Percentiles rank a stretch among this genome's conserved stretches.
Conservation (phyloP, 768 basidiomycete species). For the Trametes meyenii region DNA sequence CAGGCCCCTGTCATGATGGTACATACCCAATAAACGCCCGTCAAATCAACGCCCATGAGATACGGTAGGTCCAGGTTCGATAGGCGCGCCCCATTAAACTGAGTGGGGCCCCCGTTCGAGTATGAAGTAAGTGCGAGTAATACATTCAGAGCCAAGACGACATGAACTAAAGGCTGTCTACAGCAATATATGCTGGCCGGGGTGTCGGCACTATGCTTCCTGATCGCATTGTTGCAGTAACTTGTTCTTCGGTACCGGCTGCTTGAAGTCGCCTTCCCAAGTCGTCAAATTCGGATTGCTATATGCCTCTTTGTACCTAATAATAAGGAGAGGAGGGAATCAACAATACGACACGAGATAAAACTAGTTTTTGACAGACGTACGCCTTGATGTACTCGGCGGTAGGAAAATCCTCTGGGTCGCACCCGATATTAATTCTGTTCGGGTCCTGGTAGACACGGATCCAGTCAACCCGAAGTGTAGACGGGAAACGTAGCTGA, state of each 20-base stretch:
- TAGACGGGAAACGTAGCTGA: constrained; percentile 52
- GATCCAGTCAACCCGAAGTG: constrained; percentile 80
- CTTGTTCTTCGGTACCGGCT: constrained; percentile 52
- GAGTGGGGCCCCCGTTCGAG: too few relatives aligned
- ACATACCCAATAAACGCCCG: too few relatives aligned
- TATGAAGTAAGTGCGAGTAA: background rate
- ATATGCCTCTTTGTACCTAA: constrained; percentile 68
- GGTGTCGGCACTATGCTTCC: background rate
- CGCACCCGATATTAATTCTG: constrained; percentile 60
- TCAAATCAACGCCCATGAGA: too few relatives aligned
- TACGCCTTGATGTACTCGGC: constrained; percentile 75
- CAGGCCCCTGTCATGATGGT: too few relatives aligned
- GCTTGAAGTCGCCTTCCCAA: constrained; percentile 47
- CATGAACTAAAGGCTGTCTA: background rate
- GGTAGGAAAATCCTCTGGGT: constrained; percentile 77
- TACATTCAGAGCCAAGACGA: background rate
- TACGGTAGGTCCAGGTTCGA: background rate
- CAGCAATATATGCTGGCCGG: background rate
- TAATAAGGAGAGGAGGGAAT: background rate
- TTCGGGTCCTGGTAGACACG: constrained; percentile 69
- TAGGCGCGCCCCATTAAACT: background rate
- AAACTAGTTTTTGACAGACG: constrained; percentile 22
- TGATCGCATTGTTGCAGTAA: constrained; percentile 44
- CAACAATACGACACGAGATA: background rate
- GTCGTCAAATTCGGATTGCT: constrained; percentile 62